Percentiles rank a stretch among this genome's conserved stretches.
Evolutionary conservation across 345 rosid species (phyloP).

Genomic region (Aethionema arabicum): DNA sequence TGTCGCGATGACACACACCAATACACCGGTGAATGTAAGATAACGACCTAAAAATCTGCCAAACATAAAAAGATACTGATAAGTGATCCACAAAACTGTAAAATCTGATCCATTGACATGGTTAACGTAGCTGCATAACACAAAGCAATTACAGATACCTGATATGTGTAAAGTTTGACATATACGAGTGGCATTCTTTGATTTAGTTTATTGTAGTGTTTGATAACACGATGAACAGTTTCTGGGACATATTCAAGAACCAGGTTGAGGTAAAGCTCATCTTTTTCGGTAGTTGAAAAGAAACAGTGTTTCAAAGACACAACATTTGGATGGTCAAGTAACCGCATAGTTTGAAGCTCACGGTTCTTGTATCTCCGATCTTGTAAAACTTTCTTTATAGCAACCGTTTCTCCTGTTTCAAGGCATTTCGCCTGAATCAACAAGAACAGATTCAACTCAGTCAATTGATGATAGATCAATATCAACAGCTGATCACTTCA

Average conservation of each 20-base stretch:
- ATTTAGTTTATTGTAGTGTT: constrained; percentile 84
- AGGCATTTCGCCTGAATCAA: constrained; percentile 78
- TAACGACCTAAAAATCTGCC: constrained; percentile 91
- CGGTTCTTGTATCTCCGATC: constrained; percentile 98
- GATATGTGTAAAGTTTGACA: constrained; percentile 89
- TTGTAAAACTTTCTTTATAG: constrained; percentile 96
- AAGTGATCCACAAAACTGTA: background rate
- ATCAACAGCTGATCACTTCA: too few species aligned
- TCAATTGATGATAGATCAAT: background rate
- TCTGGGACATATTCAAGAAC: constrained; percentile 98
- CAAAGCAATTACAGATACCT: constrained; percentile 46
- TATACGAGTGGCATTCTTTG: constrained; percentile 92
- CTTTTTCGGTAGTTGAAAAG: constrained; percentile 94
- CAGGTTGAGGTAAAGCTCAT: constrained; percentile 92
- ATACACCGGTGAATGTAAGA: constrained; percentile 85
- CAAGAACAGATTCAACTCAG: background rate
- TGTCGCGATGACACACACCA: constrained; percentile 94
- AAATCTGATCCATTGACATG: background rate
- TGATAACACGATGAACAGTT: constrained; percentile 86
- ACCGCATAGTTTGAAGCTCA: constrained; percentile 97
- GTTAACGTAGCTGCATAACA: background rate
- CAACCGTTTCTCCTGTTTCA: constrained; percentile 96
- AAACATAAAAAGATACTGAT: constrained; percentile 15
- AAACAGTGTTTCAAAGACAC: constrained; percentile 92
- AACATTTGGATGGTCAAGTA: constrained; percentile 92